phyloP scores from a whole-genome alignment of 2,329 filamentous ascomycete species.

The Xylaria sp. region DNA sequence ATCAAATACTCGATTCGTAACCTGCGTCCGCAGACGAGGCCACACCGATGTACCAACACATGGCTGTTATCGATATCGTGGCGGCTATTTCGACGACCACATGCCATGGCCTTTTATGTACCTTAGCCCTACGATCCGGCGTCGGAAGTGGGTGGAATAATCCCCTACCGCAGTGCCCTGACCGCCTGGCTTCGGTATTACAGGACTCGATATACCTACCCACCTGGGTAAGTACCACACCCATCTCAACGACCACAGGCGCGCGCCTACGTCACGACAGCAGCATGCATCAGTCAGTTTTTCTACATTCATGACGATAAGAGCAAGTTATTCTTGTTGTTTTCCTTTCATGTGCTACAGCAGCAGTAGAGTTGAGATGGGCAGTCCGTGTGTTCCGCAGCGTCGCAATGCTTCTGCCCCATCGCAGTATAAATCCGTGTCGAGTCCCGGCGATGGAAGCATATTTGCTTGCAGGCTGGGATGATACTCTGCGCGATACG shows the following conservation, averaged over 20 bases:
- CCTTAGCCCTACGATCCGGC: conserved; percentile 1
- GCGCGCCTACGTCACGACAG: conserved; percentile 13
- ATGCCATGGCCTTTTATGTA: background rate
- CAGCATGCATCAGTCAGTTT: background rate
- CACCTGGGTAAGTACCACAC: too few species aligned
- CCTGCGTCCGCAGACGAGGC: conserved; percentile 19
- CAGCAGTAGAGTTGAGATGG: too few species aligned
- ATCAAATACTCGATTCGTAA: conserved; percentile 20
- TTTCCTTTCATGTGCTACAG: too few species aligned
- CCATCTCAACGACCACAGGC: background rate
- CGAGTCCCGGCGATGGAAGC: too few species aligned
- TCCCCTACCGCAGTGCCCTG: background rate
- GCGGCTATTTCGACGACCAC: conserved; percentile 19
- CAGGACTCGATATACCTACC: background rate
- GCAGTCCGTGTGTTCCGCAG: too few species aligned
- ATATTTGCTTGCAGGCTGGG: too few species aligned
- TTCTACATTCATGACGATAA: background rate
- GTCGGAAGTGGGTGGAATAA: background rate
- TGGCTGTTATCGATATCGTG: conserved; percentile 15
- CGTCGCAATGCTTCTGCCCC: too few species aligned
- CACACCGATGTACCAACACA: conserved; percentile 20
- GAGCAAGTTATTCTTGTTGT: background rate
- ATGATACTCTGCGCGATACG: too few species aligned
- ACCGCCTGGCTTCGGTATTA: background rate
- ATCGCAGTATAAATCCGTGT: too few species aligned